Base-by-base conservation (phyloP, 257 asterid genomes). In the Nicotiana benthamiana region DNA sequence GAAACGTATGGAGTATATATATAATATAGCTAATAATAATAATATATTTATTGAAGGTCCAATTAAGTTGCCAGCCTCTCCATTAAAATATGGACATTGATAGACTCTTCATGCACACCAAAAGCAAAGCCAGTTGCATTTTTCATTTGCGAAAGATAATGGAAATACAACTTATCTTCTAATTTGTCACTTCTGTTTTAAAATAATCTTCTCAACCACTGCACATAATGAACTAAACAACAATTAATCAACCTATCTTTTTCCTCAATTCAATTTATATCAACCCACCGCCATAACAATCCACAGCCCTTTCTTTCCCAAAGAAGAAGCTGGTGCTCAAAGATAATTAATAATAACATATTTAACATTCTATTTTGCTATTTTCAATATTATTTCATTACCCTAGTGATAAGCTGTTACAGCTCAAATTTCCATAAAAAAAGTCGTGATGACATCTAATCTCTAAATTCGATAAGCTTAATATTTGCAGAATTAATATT, bases 231-330 rank as follows among this genome's bases (percentile, higher is more conserved):
- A 75, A 61, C 24, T 65, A 72, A 87, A 80, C 26, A 34, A 77
- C 17, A 62, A 43, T 43, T 43, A 43, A 43, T 72, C 59, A 70
- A 51, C 59, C 34, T 26, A 64, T 51, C 80, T 80, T 83, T 75
- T 74, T 83, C 81, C 80, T 86, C 90, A 80, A 84, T 82, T n/a
- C 5, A 32, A 32, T 32, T 82, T 84, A 80, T 82, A 80, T 76
- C 34, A 72, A 70, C 77, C 56, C 20, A 22, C 76, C 53, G 11
- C 76, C 76, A 68, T 40, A 46, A 43, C 22, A 43, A 70, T 8
- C 43, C 62, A 74, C 79, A 8, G 9, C 62, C 43, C 51, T 40
- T 11, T 34, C 30, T 40, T 70, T 43, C 22, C 20, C 77, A 43
- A 22, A 20, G 18, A 70, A 43, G 57, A 22, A n/a, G 32, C n/a